These are phyloP conservation scores for Xylaria scruposa DNA, from an alignment of 495 filamentous ascomycete species.

Conservation along the genomic window DNA sequence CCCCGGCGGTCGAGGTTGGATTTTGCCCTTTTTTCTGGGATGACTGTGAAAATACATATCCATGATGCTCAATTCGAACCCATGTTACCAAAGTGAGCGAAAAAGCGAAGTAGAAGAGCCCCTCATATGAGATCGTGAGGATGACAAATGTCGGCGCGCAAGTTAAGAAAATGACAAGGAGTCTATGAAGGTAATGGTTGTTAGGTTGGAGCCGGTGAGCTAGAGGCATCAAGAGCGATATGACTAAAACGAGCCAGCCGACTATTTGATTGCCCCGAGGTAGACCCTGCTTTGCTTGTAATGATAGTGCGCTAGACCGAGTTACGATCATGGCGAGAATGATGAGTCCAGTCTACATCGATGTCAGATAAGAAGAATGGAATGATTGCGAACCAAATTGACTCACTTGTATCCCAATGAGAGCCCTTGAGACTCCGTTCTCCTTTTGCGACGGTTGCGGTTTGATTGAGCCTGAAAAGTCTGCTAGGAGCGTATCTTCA, in stretches of 20 bases:
- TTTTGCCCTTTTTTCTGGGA: conserved; percentile 34
- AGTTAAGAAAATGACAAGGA: conserved; percentile 89
- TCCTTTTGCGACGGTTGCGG: conserved; percentile 32
- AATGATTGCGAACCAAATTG: background rate
- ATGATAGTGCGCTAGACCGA: conserved; percentile 75
- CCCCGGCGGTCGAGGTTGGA: conserved; percentile 31
- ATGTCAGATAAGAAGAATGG: conserved; percentile 31
- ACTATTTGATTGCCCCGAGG: conserved; percentile 87
- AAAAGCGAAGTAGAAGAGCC: conserved; percentile 93
- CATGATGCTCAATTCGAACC: conserved; percentile 86
- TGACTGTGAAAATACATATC: conserved; percentile 63
- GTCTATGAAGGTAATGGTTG: conserved; percentile 86
- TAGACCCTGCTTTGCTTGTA: conserved; percentile 88
- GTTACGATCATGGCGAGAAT: conserved; percentile 86
- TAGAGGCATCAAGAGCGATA: conserved; percentile 81
- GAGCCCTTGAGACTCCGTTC: conserved; percentile 44
- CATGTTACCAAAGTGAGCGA: conserved; percentile 83
- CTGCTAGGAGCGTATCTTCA: conserved; percentile 71
- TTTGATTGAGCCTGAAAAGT: conserved; percentile 43
- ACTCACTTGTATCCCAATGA: conserved; percentile 54
- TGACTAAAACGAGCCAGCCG: conserved; percentile 85
- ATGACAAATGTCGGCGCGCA: conserved; percentile 95
- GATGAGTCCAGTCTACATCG: conserved; percentile 73
- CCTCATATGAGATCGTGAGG: conserved; percentile 97
- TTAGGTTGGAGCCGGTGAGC: conserved; percentile 82